phyloP scores from a whole-genome alignment of 306 rosid species.

The Calophaca sinica region DNA sequence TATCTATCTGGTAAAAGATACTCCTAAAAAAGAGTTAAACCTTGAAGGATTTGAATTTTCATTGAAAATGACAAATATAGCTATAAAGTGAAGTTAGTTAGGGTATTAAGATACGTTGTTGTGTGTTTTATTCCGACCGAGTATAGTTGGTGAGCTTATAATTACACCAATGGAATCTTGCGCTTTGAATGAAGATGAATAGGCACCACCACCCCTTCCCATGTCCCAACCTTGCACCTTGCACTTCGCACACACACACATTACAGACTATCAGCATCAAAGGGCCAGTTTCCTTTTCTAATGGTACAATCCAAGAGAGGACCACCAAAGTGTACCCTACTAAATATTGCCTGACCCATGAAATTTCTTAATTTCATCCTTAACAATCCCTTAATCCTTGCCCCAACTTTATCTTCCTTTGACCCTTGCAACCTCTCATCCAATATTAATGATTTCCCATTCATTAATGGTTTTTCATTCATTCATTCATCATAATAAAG shows the following conservation, averaged over 20 bases:
- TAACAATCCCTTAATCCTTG: constrained; percentile 48
- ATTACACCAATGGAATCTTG: constrained; percentile 46
- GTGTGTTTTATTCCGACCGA: constrained; percentile 84
- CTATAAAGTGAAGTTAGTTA: constrained; percentile 29
- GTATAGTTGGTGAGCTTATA: constrained; percentile 54
- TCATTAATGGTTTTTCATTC: background rate
- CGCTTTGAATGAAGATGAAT: constrained; percentile 40
- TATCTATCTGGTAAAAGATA: background rate
- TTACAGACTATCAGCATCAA: constrained; percentile 54
- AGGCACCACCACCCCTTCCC: constrained; percentile 19
- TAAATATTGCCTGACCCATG: constrained; percentile 67
- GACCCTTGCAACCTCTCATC: background rate
- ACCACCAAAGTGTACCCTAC: constrained; percentile 65
- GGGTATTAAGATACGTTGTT: constrained; percentile 47
- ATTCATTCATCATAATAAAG: background rate
- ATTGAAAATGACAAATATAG: constrained; percentile 46
- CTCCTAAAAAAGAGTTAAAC: constrained; percentile 46
- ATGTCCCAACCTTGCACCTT: constrained; percentile 24
- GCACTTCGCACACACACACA: constrained; percentile 14
- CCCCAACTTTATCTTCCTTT: constrained; percentile 48
- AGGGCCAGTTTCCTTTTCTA: constrained; percentile 44
- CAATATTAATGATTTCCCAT: background rate
- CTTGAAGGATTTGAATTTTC: constrained; percentile 32
- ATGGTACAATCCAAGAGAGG: constrained; percentile 52
- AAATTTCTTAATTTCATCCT: constrained; percentile 55